A percentile compares a stretch with the other conserved stretches of the same genome.
Conservation (phyloP, 2,329 filamentous ascomycete genomes). For the Neopestalotiopsis rosae region DNA sequence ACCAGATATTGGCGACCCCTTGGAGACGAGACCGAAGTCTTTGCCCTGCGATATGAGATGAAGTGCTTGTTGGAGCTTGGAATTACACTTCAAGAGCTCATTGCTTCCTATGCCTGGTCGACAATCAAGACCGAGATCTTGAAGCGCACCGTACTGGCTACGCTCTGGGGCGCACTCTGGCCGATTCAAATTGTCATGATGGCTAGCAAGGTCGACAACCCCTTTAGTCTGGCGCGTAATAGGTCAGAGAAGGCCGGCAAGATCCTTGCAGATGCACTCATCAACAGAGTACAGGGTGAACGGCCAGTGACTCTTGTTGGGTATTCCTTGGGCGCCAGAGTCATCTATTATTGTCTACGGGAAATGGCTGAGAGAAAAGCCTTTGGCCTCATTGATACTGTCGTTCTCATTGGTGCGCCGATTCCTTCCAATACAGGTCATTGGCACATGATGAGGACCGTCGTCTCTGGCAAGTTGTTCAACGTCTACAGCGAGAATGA, state of each 20-base stretch:
- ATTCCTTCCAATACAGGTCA: constrained; percentile 73
- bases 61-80: constrained; percentile 78
- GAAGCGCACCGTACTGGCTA: constrained; percentile 71
- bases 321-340: constrained; percentile 69
- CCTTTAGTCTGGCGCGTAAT: constrained; percentile 77
- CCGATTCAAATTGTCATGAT: constrained; percentile 71
- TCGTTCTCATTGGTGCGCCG: constrained; percentile 78
- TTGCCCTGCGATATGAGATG: constrained; percentile 85
- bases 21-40: constrained; percentile 74
- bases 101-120: constrained; percentile 77
- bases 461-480: constrained; percentile 72
- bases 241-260: constrained; percentile 81
- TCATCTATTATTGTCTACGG: constrained; percentile 72
- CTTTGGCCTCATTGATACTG: constrained; percentile 69
- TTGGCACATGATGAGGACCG: constrained; percentile 42
- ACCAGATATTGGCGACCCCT: constrained; percentile 81
- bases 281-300: constrained; percentile 72
- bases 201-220: constrained; percentile 77
- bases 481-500: constrained; percentile 91
- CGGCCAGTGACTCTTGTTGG: constrained; percentile 70
- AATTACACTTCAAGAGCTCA: constrained; percentile 71
- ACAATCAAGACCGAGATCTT: constrained; percentile 77
- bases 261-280: constrained; percentile 72
- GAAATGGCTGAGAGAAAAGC: constrained; percentile 68
- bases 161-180: constrained; percentile 72